Base-by-base conservation (phyloP, 352 stramenopile genomes). In the Phytophthora syringae region DNA sequence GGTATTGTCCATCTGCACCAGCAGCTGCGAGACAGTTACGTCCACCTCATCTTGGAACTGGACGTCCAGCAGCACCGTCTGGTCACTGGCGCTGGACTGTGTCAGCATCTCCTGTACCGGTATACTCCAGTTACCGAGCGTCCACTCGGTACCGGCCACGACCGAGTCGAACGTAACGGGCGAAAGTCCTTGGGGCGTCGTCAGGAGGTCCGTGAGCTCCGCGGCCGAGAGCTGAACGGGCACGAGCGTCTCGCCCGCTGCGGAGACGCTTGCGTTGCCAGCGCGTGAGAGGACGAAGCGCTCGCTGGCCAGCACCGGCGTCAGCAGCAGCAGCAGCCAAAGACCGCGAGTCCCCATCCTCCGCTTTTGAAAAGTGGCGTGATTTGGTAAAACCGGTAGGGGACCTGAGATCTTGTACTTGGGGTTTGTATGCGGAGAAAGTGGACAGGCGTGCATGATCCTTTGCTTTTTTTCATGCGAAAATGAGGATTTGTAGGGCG, bases 281-380 rank as follows among this genome's bases (percentile, higher is more conserved):
- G 20, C 66, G 0, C 57, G 59, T 21, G 74, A 64, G 20, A 86
- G 75, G 44, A 80, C 51, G 51, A 77, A 82, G 40, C 44, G 53
- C 27, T 56, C 37, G 24, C 42, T 62, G 24, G 53, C 50, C 28
- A 45, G 39, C 39, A 20, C 39, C 16, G 28, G 39, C 24, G 47
- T 50, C 34, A 24, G n/a, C 21, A 55, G 52, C 37, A 40, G 27
- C 37, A 52, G 51, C 13, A 71, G 47, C 47, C 45, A 51, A 39
- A 40, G 25, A 50, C 34, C 30, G 52, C 51, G 32, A 34, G 48
- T 20, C 25, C 42, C 20, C 60, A 64, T 72, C 18, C 27, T 39
- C 36, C 16, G 36, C 36, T 42, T 20, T 42, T 9, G 16, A 20
- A 53, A 34, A 52, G 43, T 59, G 27, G 36, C 56, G 2, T 13